Percentiles rank a stretch among this genome's conserved stretches.
Conservation (phyloP, 306 rosid species). For the Sindora glabra region DNA sequence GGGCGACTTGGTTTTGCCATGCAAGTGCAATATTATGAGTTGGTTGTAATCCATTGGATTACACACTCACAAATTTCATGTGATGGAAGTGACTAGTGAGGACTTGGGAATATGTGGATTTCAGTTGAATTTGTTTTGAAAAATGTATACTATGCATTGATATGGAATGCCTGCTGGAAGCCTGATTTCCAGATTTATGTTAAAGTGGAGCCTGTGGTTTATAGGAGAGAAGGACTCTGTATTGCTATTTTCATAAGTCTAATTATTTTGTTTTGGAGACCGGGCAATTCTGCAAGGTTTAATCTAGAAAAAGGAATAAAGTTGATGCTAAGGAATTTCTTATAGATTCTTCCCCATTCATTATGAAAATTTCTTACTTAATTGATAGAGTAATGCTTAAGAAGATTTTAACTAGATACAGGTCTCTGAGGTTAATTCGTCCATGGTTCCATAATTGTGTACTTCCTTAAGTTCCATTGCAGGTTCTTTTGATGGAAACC, state of each 20-base stretch:
- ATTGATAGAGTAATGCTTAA: background rate
- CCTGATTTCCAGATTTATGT: background rate
- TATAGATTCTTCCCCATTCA: background rate
- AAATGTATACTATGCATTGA: background rate
- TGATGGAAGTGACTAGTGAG: background rate
- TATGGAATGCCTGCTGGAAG: background rate
- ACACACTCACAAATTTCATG: background rate
- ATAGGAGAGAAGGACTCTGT: background rate
- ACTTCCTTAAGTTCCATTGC: too few relatives aligned
- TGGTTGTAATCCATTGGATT: background rate
- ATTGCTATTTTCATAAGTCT: background rate
- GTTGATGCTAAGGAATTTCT: background rate
- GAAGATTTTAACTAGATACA: background rate
- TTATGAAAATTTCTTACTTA: background rate
- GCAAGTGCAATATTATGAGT: background rate
- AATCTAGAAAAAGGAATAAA: background rate
- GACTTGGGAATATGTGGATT: background rate
- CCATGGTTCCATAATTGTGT: background rate
- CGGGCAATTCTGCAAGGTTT: background rate
- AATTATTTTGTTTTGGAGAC: background rate
- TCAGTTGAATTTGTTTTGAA: background rate
- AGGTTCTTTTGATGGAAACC: conserved; percentile 4
- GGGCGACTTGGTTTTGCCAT: conserved; percentile 11
- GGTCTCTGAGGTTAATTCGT: background rate
- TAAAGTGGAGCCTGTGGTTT: background rate